phyloP scores from a whole-genome alignment of 1,284 basidiomycete species.

The Ganoderma boninense region DNA sequence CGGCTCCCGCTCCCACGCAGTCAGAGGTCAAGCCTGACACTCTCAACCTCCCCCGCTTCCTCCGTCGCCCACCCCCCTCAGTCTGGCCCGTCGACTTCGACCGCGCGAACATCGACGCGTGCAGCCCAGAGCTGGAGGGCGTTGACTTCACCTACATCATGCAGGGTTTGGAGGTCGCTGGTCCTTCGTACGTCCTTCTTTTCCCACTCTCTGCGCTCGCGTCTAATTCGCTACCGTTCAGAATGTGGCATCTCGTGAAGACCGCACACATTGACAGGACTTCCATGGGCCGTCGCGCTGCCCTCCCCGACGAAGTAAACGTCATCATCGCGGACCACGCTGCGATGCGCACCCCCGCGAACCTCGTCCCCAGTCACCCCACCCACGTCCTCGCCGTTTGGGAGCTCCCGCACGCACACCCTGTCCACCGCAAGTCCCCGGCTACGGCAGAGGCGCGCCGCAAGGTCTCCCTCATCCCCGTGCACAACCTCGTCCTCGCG shows the following conservation, averaged over 20 bases:
- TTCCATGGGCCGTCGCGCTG: conserved; percentile 24
- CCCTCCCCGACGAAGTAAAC: conserved; percentile 37
- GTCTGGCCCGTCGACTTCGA: conserved; percentile 39
- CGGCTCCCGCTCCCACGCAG: neutral
- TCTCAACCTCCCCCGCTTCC: conserved; percentile 47
- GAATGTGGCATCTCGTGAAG: conserved; percentile 30
- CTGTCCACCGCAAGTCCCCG: conserved; percentile 7
- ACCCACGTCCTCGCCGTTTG: conserved; percentile 64
- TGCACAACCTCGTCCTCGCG: conserved; percentile 62
- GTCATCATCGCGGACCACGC: conserved; percentile 35
- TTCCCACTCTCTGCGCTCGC: neutral
- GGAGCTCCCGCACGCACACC: conserved; percentile 35
- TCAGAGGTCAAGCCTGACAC: conserved; percentile 5
- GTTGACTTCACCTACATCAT: conserved; percentile 47
- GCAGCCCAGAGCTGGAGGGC: conserved; percentile 44
- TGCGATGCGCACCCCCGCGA: conserved; percentile 9
- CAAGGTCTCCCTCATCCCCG: conserved; percentile 56
- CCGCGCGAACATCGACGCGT: conserved; percentile 37
- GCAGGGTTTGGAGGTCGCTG: conserved; percentile 41
- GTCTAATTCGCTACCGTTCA: conserved; percentile 9
- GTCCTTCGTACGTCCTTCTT: conserved; percentile 41
- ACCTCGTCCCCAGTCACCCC: conserved; percentile 48
- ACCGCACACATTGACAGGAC: conserved; percentile 19
- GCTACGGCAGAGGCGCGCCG: conserved; percentile 28
- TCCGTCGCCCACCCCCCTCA: conserved; percentile 40